These are phyloP conservation scores for Cladorrhinum sp. DNA, from an alignment of 2,329 filamentous ascomycete species.

Conservation along the genomic window DNA sequence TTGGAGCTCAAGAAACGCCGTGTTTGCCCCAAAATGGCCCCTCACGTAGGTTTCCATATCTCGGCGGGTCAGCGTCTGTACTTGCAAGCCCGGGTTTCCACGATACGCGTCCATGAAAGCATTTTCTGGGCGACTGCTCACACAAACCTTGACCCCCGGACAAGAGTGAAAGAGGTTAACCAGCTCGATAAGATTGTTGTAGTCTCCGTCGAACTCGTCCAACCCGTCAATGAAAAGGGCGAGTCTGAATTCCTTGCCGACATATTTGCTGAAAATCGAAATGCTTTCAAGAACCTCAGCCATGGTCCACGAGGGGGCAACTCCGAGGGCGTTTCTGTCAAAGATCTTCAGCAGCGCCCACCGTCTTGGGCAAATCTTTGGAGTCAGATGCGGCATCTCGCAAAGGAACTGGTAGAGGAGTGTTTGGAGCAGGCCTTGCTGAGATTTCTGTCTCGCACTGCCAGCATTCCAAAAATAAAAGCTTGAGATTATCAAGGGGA, in stretches of 20 bases:
- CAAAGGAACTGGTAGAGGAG: slow-evolving; percentile 16
- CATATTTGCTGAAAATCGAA: not conserved
- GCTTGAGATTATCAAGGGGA: slow-evolving; percentile 5
- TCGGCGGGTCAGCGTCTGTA: slow-evolving; percentile 4
- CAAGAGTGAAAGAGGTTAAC: not conserved
- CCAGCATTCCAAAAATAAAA: slow-evolving; percentile 24
- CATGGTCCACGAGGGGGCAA: not conserved
- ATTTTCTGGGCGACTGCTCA: slow-evolving; percentile 14
- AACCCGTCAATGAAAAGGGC: not conserved
- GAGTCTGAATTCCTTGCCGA: not conserved
- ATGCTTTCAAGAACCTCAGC: not conserved
- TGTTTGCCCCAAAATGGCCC: not conserved
- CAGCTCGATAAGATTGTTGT: not conserved
- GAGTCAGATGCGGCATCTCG: slow-evolving; percentile 12
- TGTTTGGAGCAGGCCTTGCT: slow-evolving; percentile 18
- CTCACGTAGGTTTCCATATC: slow-evolving; percentile 8
- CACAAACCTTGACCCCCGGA: slow-evolving; percentile 7
- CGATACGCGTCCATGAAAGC: slow-evolving; percentile 9
- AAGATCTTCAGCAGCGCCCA: slow-evolving; percentile 11
- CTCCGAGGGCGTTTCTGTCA: not conserved
- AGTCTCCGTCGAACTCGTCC: not conserved
- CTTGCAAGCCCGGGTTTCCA: not conserved
- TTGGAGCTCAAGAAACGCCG: slow-evolving; percentile 8
- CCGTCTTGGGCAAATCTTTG: slow-evolving; percentile 4
- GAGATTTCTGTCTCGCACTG: slow-evolving; percentile 21